phyloP scores from a whole-genome alignment of 257 asterid genomes.

The Nicotiana tomentosiformis region DNA sequence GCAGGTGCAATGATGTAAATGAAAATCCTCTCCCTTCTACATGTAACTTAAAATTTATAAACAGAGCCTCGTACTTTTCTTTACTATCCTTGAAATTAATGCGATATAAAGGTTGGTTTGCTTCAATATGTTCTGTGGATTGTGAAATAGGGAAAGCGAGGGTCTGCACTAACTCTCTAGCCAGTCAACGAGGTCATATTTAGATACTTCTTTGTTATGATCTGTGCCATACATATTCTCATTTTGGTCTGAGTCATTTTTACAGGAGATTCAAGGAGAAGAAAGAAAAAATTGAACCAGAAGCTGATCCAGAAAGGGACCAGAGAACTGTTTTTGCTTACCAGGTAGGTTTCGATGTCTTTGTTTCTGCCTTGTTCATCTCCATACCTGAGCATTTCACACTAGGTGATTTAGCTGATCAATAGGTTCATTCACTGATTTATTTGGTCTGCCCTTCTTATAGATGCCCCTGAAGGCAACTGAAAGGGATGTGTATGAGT shows the following conservation, averaged over 20 bases:
- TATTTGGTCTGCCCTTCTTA: conserved; percentile 3
- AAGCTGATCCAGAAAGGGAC: conserved; percentile 99
- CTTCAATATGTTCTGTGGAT: background rate
- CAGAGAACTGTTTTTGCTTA: conserved; percentile 98
- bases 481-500: conserved; percentile 94
- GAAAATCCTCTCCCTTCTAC: background rate
- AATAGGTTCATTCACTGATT: background rate
- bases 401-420: background rate
- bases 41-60: background rate
- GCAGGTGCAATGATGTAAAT: background rate
- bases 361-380: conserved; percentile 1
- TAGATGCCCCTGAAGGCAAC: conserved; percentile 99
- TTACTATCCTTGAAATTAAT: background rate
- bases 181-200: conserved; percentile 27
- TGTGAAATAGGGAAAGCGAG: background rate
- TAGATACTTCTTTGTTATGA: background rate
- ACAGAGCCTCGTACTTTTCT: background rate
- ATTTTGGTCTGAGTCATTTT: conserved; percentile 47
- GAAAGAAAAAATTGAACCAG: conserved; percentile 89
- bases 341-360: conserved; percentile 45
- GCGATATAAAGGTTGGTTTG: background rate
- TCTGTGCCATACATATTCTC: conserved; percentile 27
- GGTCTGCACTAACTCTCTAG: conserved; percentile 15
- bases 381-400: background rate
- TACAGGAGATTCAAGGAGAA: conserved; percentile 98